Evolutionary conservation across 2,329 filamentous ascomycete genomes (phyloP).

Genomic region (Sclerotiophoma versabilis): DNA sequence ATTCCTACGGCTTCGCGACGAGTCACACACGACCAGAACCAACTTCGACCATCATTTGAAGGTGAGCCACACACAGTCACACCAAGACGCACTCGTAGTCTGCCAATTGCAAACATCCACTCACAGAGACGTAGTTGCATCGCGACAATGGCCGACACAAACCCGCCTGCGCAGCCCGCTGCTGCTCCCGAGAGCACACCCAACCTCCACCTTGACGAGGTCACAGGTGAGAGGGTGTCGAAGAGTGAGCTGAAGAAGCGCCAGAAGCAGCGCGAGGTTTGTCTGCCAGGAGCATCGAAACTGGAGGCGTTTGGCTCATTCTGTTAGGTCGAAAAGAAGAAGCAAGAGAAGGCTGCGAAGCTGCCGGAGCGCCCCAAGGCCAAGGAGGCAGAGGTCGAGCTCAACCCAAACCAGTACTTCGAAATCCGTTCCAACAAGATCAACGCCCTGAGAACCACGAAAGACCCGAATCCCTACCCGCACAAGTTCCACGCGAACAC

Average conservation of each 20-base stretch:
- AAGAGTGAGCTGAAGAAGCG: conserved; percentile 81
- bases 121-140: conserved; percentile 30
- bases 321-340: conserved; percentile 71
- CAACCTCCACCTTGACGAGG: conserved; percentile 87
- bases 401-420: conserved; percentile 79
- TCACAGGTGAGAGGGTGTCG: conserved; percentile 81
- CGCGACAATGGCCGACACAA: conserved; percentile 41
- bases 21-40: neutral
- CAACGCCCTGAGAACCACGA: conserved; percentile 75
- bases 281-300: neutral
- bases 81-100: neutral
- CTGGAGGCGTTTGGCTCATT: neutral
- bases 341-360: conserved; percentile 80
- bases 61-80: conserved; percentile 2
- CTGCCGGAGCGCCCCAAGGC: conserved; percentile 64
- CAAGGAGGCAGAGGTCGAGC: conserved; percentile 69
- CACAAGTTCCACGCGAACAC: conserved; percentile 92
- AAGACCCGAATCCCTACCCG: conserved; percentile 81
- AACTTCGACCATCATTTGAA: neutral
- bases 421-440: conserved; percentile 86
- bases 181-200: conserved; percentile 41
- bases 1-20: too few species aligned
- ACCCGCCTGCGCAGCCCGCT: conserved; percentile 32
- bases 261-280: conserved; percentile 84
- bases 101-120: conserved; percentile 2